Evolutionary conservation across 1,284 basidiomycete genomes (phyloP).

Genomic region (Filobasidium uniguttulatum): DNA sequence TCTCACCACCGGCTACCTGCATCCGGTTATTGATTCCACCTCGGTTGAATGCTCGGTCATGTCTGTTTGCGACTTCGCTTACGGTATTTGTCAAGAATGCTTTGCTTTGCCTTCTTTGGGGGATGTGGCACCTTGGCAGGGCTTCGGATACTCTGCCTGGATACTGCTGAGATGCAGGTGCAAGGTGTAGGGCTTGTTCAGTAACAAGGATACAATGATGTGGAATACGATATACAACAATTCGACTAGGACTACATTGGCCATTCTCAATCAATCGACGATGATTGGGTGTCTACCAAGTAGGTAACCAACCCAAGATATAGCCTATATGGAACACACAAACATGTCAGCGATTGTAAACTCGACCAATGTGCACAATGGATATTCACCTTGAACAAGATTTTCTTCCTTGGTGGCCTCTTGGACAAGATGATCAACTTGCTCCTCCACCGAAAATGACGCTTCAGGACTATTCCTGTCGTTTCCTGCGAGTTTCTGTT

Average conservation of each 20-base stretch:
- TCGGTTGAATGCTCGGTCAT: too few relatives aligned
- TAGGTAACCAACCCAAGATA: neutral
- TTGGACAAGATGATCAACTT: conserved; percentile 76
- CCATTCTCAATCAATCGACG: too few relatives aligned
- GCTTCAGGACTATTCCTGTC: neutral
- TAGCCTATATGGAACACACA: neutral
- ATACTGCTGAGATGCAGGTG: too few relatives aligned
- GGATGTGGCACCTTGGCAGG: too few relatives aligned
- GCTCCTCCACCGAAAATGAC: conserved; percentile 42
- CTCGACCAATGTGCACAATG: neutral
- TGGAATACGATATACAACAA: neutral
- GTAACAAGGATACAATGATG: conserved; percentile 1
- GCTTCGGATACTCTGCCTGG: too few relatives aligned
- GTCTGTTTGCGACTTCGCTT: too few relatives aligned
- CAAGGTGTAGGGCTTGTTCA: neutral
- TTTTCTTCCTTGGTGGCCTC: conserved; percentile 83
- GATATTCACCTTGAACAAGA: conserved; percentile 39
- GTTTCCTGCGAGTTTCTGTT: conserved; percentile 27
- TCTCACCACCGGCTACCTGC: too few relatives aligned
- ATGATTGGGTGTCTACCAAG: neutral
- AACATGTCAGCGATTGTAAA: neutral
- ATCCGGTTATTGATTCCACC: too few relatives aligned
- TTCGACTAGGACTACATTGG: neutral
- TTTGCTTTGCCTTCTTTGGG: too few relatives aligned
- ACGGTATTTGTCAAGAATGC: too few relatives aligned